Conservation (phyloP, 768 basidiomycete species). For the Botryobasidium botryosum region DNA sequence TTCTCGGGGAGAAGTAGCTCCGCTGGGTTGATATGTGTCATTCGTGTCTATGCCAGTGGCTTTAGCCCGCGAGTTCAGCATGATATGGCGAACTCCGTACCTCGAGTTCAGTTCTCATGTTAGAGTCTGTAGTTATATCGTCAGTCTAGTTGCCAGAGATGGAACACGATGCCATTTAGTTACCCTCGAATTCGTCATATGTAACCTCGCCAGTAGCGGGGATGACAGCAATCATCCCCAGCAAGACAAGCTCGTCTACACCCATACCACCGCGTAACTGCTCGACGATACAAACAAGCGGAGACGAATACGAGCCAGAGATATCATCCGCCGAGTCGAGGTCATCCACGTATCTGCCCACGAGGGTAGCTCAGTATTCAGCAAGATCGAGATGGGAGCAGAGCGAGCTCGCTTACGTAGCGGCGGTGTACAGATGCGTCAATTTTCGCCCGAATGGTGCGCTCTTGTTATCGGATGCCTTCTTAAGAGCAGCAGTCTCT, state of each 20-base stretch:
- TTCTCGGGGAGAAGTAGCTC: conserved; percentile 54
- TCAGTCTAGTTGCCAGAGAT: background rate
- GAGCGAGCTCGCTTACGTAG: conserved; percentile 42
- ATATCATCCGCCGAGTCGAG: conserved; percentile 20
- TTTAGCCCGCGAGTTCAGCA: background rate
- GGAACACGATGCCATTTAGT: conserved; percentile 3
- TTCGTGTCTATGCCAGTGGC: conserved; percentile 42
- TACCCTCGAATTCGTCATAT: conserved; percentile 84
- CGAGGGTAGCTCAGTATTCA: conserved; percentile 3
- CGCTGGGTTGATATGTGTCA: conserved; percentile 68
- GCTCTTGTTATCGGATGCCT: conserved; percentile 56
- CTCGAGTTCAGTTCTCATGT: conserved; percentile 82
- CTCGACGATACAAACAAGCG: conserved; percentile 66
- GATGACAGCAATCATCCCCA: conserved; percentile 64
- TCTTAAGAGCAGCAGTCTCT: conserved; percentile 83
- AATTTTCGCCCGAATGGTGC: conserved; percentile 57
- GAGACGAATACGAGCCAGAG: conserved; percentile 37
- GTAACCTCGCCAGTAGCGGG: conserved; percentile 85
- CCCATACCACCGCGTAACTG: conserved; percentile 25
- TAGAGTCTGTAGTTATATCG: conserved; percentile 34
- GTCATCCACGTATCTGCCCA: conserved; percentile 69
- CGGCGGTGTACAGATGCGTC: conserved; percentile 66
- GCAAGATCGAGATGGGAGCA: conserved; percentile 5
- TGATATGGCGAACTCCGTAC: conserved; percentile 21
- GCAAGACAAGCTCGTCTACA: conserved; percentile 28